These are phyloP conservation scores for cucumber (Cucumis sativus) DNA, from an alignment of 306 rosid species.

Conservation along the genomic window DNA sequence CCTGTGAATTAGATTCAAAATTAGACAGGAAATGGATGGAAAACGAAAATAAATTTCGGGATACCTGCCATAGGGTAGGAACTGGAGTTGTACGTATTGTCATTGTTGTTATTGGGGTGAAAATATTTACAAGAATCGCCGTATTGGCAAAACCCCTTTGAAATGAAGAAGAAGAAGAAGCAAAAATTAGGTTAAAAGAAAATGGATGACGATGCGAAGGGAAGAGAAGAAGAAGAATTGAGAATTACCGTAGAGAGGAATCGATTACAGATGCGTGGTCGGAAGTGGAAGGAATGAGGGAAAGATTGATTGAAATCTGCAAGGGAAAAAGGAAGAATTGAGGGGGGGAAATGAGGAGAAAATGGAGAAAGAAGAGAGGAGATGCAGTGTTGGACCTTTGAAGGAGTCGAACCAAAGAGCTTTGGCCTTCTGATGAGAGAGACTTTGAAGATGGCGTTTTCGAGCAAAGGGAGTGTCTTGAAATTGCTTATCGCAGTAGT, in stretches of 20 bases:
- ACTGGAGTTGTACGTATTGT: conserved; percentile 8
- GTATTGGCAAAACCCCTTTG: conserved; percentile 50
- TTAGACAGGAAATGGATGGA: background rate
- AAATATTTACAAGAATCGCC: conserved; percentile 65
- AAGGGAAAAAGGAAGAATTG: background rate
- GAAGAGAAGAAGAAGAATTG: background rate
- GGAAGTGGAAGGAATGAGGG: conserved; percentile 4
- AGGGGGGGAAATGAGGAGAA: too few species aligned
- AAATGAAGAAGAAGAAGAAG: background rate
- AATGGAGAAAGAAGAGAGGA: background rate
- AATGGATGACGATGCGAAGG: background rate
- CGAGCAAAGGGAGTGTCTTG: conserved; percentile 61
- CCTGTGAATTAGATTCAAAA: background rate
- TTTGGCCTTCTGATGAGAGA: conserved; percentile 64
- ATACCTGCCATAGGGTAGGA: conserved; percentile 13
- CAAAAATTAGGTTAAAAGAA: background rate
- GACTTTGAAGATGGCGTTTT: conserved; percentile 54
- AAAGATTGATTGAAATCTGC: conserved; percentile 24
- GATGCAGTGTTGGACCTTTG: conserved; percentile 23
- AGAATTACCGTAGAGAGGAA: conserved; percentile 45
- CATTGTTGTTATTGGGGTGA: conserved; percentile 38
- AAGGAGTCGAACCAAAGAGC: conserved; percentile 82
- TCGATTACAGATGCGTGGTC: conserved; percentile 42
- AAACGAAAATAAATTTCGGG: background rate
- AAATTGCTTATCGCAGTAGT: conserved; percentile 71